These are phyloP conservation scores for Melastoma candidum DNA, from an alignment of 441 rosid genomes.

Conservation along the genomic window DNA sequence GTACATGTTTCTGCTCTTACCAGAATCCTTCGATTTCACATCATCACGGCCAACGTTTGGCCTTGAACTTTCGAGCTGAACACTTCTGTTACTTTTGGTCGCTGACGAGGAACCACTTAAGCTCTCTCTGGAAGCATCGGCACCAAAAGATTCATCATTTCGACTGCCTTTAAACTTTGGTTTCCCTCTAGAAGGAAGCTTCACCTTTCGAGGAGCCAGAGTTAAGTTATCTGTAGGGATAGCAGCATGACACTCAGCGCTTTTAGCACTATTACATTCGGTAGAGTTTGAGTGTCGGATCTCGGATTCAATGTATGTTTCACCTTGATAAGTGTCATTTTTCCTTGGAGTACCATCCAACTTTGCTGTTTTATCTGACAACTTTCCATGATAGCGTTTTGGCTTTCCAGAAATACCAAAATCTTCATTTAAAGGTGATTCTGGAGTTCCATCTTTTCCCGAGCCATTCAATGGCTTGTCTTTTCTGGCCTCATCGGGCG, in stretches of 20 bases:
- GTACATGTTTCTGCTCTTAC: constrained; percentile 50
- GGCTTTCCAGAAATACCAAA: constrained; percentile 34
- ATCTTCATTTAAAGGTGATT: constrained; percentile 27
- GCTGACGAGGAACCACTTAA: constrained; percentile 30
- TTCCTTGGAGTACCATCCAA: constrained; percentile 32
- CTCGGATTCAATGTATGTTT: constrained; percentile 23
- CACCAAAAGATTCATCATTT: constrained; percentile 23
- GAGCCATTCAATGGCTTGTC: constrained; percentile 22
- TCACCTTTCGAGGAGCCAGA: constrained; percentile 27
- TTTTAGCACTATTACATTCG: constrained; percentile 33
- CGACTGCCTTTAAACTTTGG: constrained; percentile 46
- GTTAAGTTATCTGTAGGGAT: constrained; percentile 30
- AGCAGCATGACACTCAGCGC: constrained; percentile 25
- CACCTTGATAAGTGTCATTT: constrained; percentile 36
- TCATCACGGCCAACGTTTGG: constrained; percentile 38
- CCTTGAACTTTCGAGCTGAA: constrained; percentile 22
- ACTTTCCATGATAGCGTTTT: constrained; percentile 37
- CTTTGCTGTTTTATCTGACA: constrained; percentile 38
- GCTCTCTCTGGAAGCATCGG: constrained; percentile 34
- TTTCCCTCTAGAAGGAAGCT: constrained; percentile 37
- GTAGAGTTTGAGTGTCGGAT: constrained; percentile 28
- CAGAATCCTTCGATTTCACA: constrained; percentile 33
- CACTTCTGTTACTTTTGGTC: constrained; percentile 41
- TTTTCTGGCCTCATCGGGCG: constrained; percentile 22
- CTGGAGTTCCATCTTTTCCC: constrained; percentile 26